Evolutionary conservation across 441 rosid species (phyloP).

Genomic region (Mallotus repandus): DNA sequence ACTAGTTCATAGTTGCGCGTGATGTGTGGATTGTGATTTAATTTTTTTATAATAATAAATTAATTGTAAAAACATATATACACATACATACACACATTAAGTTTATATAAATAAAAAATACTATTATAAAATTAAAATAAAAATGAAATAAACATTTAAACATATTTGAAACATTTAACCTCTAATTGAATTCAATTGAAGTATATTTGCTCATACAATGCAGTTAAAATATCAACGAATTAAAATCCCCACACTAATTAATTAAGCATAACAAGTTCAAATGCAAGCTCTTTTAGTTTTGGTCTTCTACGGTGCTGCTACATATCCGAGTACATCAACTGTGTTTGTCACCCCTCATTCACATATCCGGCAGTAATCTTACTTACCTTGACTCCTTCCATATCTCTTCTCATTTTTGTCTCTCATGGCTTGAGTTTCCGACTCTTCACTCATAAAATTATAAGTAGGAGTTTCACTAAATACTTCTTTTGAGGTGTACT

Average conservation of each 20-base stretch:
- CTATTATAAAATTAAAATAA: no score
- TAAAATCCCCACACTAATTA: neutral
- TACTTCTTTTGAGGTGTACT: slow-evolving; percentile 36
- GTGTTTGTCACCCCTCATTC: neutral
- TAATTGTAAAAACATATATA: no score
- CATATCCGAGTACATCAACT: neutral
- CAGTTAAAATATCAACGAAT: slow-evolving; percentile 22
- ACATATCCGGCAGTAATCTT: slow-evolving; percentile 22
- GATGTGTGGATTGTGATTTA: no score
- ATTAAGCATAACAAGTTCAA: slow-evolving; percentile 12
- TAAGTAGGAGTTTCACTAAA: slow-evolving; percentile 27
- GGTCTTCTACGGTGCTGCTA: slow-evolving; percentile 1
- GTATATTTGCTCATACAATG: slow-evolving; percentile 8
- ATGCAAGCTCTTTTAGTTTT: slow-evolving; percentile 2
- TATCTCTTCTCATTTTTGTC: slow-evolving; percentile 3
- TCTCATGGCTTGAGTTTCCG: slow-evolving; percentile 47
- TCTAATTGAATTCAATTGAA: no score
- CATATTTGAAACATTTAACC: no score
- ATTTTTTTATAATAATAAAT: no score
- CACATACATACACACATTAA: no score
- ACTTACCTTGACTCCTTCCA: slow-evolving; percentile 1
- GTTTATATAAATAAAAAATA: no score
- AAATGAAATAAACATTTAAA: no score
- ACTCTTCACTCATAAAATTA: slow-evolving; percentile 41
- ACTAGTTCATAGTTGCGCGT: no score